These are phyloP conservation scores for Dactylellina haptotyla DNA, from an alignment of 2,329 filamentous ascomycete genomes.

Conservation along the genomic window DNA sequence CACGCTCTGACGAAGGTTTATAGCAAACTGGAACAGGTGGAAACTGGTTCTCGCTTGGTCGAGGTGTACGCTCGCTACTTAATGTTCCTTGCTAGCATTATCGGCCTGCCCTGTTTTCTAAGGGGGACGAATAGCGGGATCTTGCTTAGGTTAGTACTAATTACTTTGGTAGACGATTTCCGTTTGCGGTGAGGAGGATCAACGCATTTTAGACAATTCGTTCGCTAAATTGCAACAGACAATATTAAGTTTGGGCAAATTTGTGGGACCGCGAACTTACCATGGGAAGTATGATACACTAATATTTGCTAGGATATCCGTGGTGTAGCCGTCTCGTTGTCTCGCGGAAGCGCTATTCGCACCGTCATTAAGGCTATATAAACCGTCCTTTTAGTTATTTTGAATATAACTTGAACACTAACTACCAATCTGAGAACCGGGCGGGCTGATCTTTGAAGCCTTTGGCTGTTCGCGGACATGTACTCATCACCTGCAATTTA, in stretches of 20 bases:
- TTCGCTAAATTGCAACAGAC: background rate
- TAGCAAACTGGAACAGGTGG: background rate
- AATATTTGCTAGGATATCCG: no score
- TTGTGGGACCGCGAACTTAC: no score
- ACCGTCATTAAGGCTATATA: no score
- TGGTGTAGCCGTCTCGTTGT: no score
- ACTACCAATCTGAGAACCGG: no score
- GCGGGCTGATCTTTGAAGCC: no score
- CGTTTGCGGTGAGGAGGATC: background rate
- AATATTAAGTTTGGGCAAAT: background rate
- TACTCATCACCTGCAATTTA: no score
- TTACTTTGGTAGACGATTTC: background rate
- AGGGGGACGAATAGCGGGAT: background rate
- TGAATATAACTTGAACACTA: no score
- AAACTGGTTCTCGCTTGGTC: slow-evolving; percentile 17
- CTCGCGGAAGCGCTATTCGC: no score
- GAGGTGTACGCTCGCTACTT: background rate
- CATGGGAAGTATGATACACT: no score
- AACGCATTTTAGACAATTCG: background rate
- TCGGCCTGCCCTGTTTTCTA: background rate
- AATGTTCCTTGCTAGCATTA: background rate
- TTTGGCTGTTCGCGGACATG: no score
- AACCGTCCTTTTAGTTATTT: no score
- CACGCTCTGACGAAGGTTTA: background rate
- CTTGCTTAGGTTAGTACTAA: background rate